A percentile compares a stretch with the other conserved stretches of the same genome.
phyloP scores from a whole-genome alignment of 164 flowering plant genomes.

The Kingdonia uniflora region DNA sequence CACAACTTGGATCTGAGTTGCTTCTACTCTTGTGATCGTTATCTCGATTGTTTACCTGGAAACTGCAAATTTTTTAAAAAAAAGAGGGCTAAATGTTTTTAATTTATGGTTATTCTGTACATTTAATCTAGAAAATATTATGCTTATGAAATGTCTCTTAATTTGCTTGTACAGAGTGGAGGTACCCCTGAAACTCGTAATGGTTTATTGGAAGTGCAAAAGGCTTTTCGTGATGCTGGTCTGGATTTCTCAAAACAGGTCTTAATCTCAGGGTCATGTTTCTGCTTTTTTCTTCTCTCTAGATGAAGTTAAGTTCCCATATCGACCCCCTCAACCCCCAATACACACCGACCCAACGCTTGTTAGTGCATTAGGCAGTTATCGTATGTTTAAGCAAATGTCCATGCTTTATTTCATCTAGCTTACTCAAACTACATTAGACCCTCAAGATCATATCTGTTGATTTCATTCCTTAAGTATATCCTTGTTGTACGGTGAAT shows the following conservation, averaged over 20 bases:
- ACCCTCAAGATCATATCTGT: too few relatives aligned
- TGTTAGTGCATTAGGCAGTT: too few relatives aligned
- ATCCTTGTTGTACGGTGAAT: too few relatives aligned
- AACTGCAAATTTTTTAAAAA: too few relatives aligned
- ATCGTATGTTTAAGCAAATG: too few relatives aligned
- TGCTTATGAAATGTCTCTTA: constrained; percentile 8
- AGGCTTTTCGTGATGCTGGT: constrained; percentile 98
- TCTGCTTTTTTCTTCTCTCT: constrained; percentile 25
- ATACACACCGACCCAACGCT: too few relatives aligned
- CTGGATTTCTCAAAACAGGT: constrained; percentile 97
- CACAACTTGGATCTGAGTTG: constrained; percentile 93
- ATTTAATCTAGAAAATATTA: background rate
- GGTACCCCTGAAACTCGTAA: constrained; percentile 98
- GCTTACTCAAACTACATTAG: too few relatives aligned
- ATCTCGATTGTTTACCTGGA: constrained; percentile 66
- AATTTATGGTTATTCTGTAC: too few relatives aligned
- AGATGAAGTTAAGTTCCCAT: background rate
- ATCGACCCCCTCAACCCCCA: too few relatives aligned
- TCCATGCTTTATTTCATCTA: too few relatives aligned
- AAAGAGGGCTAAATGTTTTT: too few relatives aligned
- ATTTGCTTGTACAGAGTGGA: constrained; percentile 57
- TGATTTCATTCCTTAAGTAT: too few relatives aligned
- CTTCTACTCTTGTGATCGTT: constrained; percentile 82
- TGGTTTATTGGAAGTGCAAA: constrained; percentile 94
- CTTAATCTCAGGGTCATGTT: constrained; percentile 68